These are phyloP conservation scores for Clonostachys rhizophaga DNA, from an alignment of 2,329 filamentous ascomycete genomes.

Conservation along the genomic window DNA sequence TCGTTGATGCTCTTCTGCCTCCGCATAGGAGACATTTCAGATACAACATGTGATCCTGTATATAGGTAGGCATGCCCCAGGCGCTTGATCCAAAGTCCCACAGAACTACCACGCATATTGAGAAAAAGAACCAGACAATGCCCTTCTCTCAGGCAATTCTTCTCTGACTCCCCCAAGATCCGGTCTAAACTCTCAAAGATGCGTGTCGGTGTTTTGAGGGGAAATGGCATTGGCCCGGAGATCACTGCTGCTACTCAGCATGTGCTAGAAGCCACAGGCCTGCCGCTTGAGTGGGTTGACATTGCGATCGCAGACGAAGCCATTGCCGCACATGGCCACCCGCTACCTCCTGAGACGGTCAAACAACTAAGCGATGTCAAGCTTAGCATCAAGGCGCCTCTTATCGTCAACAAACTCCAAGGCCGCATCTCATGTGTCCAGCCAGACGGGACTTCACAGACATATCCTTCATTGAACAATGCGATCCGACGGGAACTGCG, in stretches of 20 bases:
- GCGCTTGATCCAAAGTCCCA: no score
- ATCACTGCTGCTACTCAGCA: neutral
- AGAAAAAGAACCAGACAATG: no score
- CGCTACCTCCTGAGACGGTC: neutral
- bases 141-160: no score
- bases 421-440: neutral
- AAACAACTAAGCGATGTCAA: neutral
- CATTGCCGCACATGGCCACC: neutral
- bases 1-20: no score
- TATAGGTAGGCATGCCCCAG: no score
- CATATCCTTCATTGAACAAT: slow-evolving; percentile 1
- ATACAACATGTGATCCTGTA: no score
- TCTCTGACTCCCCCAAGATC: no score
- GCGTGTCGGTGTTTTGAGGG: neutral
- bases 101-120: no score
- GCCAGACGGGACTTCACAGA: neutral
- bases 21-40: no score
- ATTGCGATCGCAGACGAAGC: neutral
- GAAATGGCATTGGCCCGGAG: neutral
- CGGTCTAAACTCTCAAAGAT: neutral
- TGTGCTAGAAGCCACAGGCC: neutral
- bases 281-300: neutral
- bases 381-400: neutral
- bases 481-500: neutral
- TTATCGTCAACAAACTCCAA: neutral